phyloP scores from a whole-genome alignment of 306 rosid species.

The Begonia loranthoides region DNA sequence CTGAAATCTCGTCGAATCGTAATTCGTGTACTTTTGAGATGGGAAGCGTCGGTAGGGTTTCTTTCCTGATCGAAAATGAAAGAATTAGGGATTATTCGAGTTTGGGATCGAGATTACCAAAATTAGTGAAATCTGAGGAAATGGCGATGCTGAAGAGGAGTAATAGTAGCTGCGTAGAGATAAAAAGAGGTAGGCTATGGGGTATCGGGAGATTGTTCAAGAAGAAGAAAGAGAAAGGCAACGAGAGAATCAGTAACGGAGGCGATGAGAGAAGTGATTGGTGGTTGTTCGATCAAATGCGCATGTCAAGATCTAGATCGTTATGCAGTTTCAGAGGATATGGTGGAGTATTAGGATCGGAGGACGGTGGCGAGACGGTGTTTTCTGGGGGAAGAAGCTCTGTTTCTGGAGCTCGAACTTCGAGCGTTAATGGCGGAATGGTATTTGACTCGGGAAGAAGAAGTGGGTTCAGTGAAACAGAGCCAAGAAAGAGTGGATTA shows the following conservation, averaged over 20 bases:
- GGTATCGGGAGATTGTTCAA: conserved; percentile 55
- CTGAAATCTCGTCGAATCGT: conserved; percentile 72
- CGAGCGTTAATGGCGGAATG: conserved; percentile 69
- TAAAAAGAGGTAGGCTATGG: conserved; percentile 58
- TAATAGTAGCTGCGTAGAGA: conserved; percentile 64
- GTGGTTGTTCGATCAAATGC: conserved; percentile 45
- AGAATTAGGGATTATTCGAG: conserved; percentile 20
- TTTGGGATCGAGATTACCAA: conserved; percentile 19
- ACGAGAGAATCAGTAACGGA: conserved; percentile 47
- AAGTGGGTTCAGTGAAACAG: conserved; percentile 90
- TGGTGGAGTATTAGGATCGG: conserved; percentile 57
- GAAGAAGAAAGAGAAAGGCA: conserved; percentile 55
- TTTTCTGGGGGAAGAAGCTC: conserved; percentile 84
- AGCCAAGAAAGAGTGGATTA: conserved; percentile 69
- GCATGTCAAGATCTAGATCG: conserved; percentile 87
- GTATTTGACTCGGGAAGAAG: conserved; percentile 73
- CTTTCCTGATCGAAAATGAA: conserved; percentile 83
- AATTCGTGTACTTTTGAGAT: conserved; percentile 79
- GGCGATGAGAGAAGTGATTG: conserved; percentile 60
- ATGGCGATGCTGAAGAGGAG: conserved; percentile 45
- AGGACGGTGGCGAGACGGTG: conserved; percentile 63
- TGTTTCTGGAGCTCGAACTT: conserved; percentile 85
- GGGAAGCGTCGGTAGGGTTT: conserved; percentile 85
- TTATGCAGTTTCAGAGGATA: conserved; percentile 70
- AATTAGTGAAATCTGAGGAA: conserved; percentile 31